phyloP scores from a whole-genome alignment of 2,329 filamentous ascomycete genomes.

The Bipolaris bicolor region DNA sequence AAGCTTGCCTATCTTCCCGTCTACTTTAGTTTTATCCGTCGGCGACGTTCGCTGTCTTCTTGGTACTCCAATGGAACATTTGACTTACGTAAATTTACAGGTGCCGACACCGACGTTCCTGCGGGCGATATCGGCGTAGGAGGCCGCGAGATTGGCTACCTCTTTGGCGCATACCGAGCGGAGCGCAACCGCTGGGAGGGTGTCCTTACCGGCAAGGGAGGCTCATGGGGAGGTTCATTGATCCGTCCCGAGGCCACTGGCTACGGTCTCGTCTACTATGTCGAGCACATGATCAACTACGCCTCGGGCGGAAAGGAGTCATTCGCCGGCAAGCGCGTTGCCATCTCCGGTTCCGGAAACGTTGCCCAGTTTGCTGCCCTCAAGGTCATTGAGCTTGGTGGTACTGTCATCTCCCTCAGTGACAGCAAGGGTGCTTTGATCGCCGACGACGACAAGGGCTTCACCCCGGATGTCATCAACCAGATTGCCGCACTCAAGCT shows the following conservation, averaged over 20 bases:
- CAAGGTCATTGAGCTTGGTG: constrained; percentile 95
- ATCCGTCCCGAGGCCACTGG: constrained; percentile 97
- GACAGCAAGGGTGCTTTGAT: constrained; percentile 88
- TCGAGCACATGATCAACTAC: constrained; percentile 69
- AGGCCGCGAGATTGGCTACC: constrained; percentile 88
- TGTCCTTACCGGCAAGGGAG: constrained; percentile 94
- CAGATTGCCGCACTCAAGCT: constrained; percentile 86
- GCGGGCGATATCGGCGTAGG: constrained; percentile 96
- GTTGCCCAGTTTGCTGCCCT: constrained; percentile 97
- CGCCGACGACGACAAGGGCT: constrained; percentile 70
- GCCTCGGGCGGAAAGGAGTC: constrained; percentile 77
- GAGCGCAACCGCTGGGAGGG: constrained; percentile 92
- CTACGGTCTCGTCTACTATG: constrained; percentile 86
- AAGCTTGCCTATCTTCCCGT: neutral
- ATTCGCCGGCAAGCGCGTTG: constrained; percentile 90
- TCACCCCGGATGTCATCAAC: constrained; percentile 80
- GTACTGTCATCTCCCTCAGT: constrained; percentile 87
- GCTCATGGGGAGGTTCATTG: constrained; percentile 88
- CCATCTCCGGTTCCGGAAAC: constrained; percentile 96
- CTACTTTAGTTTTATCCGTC: constrained; percentile 3
- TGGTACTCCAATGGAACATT: constrained; percentile 45
- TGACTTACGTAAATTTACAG: constrained; percentile 37
- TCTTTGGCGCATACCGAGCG: constrained; percentile 93
- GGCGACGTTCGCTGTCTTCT: constrained; percentile 6
- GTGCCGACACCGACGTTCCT: constrained; percentile 92